Percentiles rank a stretch among this genome's conserved stretches.
phyloP scores from a whole-genome alignment of 805 yeast species.

The Barnettozyma populi region DNA sequence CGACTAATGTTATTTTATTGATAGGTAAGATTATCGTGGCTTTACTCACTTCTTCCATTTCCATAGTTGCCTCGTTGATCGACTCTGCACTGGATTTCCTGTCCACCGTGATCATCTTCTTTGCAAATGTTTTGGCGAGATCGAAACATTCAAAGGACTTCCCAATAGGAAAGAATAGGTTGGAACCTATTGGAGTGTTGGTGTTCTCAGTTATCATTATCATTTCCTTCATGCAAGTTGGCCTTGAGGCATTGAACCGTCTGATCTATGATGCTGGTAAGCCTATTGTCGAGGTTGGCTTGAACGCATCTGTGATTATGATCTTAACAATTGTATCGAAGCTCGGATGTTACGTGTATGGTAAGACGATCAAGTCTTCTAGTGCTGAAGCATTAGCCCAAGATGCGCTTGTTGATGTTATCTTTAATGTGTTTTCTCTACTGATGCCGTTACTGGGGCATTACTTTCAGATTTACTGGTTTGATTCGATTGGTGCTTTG shows the following conservation, averaged over 20 bases:
- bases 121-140: slow-evolving; percentile 48
- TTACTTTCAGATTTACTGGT: slow-evolving; percentile 54
- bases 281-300: slow-evolving; percentile 41
- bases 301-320: slow-evolving; percentile 56
- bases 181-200: slow-evolving; percentile 76
- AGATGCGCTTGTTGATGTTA: slow-evolving; percentile 74
- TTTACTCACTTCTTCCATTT: slow-evolving; percentile 61
- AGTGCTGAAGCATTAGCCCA: slow-evolving; percentile 77
- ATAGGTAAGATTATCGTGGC: slow-evolving; percentile 58
- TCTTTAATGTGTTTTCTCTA: slow-evolving; percentile 67
- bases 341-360: slow-evolving; percentile 58
- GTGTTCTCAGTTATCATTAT: slow-evolving; percentile 69
- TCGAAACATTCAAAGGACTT: slow-evolving; percentile 43
- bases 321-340: slow-evolving; percentile 54
- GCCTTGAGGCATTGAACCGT: slow-evolving; percentile 51
- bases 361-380: slow-evolving; percentile 52
- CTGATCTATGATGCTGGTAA: slow-evolving; percentile 35
- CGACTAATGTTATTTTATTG: slow-evolving; percentile 52
- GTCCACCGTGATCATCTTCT: slow-evolving; percentile 67
- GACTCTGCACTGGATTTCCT: slow-evolving; percentile 72
- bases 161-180: slow-evolving; percentile 68
- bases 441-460: slow-evolving; percentile 63
- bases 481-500: slow-evolving; percentile 72
- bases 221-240: slow-evolving; percentile 67
- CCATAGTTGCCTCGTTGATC: slow-evolving; percentile 71